phyloP scores from a whole-genome alignment of 192 early-diverging fungal species.

The Coemansia asiatica region DNA sequence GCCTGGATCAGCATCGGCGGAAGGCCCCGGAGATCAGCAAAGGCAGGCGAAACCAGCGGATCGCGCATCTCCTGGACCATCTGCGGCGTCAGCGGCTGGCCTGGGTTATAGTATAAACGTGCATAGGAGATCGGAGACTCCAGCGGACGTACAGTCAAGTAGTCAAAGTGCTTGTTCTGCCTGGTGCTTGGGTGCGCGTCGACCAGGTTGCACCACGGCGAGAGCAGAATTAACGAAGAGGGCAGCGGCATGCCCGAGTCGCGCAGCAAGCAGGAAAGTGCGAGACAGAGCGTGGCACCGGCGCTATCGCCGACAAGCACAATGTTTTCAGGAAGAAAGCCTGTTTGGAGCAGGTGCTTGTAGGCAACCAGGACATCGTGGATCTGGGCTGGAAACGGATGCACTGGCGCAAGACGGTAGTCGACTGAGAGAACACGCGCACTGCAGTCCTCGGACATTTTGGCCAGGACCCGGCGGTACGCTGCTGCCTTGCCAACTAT shows the following conservation, averaged over 20 bases:
- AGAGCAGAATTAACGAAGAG: conserved; percentile 4
- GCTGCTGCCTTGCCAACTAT: conserved; percentile 40
- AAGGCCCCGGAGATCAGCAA: neutral
- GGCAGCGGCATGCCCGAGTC: neutral
- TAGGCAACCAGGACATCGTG: conserved; percentile 76
- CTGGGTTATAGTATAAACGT: conserved; percentile 4
- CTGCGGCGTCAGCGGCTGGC: neutral
- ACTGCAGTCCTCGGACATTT: conserved; percentile 54
- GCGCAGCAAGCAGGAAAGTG: neutral
- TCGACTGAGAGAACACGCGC: conserved; percentile 52
- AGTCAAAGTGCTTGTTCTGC: conserved; percentile 4
- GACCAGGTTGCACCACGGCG: conserved; percentile 15
- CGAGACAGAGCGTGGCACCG: conserved; percentile 2
- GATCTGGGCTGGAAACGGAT: conserved; percentile 73
- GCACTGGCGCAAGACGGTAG: conserved; percentile 75
- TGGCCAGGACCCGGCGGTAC: conserved; percentile 36
- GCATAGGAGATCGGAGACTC: neutral
- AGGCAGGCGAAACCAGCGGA: conserved; percentile 11
- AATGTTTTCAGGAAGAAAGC: neutral
- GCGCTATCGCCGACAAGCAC: conserved; percentile 11
- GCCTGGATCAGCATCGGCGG: conserved; percentile 14
- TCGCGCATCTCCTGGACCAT: neutral
- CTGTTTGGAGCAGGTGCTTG: conserved; percentile 56
- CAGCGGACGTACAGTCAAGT: neutral
- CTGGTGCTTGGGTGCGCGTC: conserved; percentile 4